phyloP scores from a whole-genome alignment of 1,139 yeast species.

The Diutina neorugosa region DNA sequence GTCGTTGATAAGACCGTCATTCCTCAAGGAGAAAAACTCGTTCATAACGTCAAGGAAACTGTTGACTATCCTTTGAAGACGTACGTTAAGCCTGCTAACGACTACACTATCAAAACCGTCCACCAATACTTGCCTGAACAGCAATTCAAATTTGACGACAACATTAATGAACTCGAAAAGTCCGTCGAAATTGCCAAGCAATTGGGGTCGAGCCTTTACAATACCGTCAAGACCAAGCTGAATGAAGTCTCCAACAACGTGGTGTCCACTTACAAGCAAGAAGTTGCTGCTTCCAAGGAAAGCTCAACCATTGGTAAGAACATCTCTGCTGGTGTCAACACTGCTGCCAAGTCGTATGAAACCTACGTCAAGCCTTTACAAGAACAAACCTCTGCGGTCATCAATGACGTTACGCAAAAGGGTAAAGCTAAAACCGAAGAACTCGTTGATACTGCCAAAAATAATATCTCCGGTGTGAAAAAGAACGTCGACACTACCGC shows the following conservation, averaged over 20 bases:
- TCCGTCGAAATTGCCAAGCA: slow-evolving; percentile 3
- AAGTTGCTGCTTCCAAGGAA: slow-evolving; percentile 2
- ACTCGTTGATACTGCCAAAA: neutral
- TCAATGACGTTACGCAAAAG: slow-evolving; percentile 4
- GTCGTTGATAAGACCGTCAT: slow-evolving; percentile 12
- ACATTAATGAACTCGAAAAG: slow-evolving; percentile 2
- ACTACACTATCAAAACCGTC: slow-evolving; percentile 16
- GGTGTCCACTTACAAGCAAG: neutral
- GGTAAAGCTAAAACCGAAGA: slow-evolving; percentile 1
- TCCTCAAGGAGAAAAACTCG: slow-evolving; percentile 5
- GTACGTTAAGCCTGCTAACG: slow-evolving; percentile 21
- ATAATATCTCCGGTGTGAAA: neutral
- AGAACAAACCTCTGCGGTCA: neutral
- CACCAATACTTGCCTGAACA: slow-evolving; percentile 20
- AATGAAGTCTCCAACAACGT: neutral
- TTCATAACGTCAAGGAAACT: neutral
- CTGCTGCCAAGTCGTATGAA: slow-evolving; percentile 3
- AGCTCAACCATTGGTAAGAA: neutral
- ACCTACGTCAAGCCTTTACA: slow-evolving; percentile 3
- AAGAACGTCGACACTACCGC: slow-evolving; percentile 9
- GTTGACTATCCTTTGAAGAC: slow-evolving; percentile 13
- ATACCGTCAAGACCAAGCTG: slow-evolving; percentile 3
- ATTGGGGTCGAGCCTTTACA: neutral
- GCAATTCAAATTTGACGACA: neutral
- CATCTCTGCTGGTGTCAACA: slow-evolving; percentile 2